Evolutionary conservation across 1,139 yeast genomes (phyloP).

Genomic region (Nakaseomyces bracarensis): DNA sequence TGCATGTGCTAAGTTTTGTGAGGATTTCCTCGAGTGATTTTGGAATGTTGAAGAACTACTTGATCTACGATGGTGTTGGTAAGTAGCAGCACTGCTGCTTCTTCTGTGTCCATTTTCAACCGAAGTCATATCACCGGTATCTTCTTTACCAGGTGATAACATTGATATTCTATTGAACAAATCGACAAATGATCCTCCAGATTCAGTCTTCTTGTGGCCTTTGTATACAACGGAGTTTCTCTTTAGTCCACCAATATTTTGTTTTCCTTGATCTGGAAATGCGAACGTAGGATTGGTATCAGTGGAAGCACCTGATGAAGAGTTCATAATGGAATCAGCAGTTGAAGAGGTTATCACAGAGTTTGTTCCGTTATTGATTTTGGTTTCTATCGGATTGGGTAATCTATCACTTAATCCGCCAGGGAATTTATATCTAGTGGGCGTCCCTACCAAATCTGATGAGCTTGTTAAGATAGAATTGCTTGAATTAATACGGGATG

Average conservation of each 20-base stretch:
- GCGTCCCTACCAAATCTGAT: neutral
- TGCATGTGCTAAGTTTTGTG: conserved; percentile 8
- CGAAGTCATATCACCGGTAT: conserved; percentile 3
- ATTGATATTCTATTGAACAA: conserved; percentile 28
- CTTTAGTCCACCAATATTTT: conserved; percentile 4
- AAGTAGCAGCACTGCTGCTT: conserved; percentile 2
- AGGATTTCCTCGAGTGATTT: conserved; percentile 12
- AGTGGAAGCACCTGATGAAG: neutral
- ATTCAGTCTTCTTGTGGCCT: conserved; percentile 23
- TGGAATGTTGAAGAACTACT: conserved; percentile 2
- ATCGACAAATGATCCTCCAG: conserved; percentile 31
- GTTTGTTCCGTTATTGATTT: neutral
- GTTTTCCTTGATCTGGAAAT: neutral
- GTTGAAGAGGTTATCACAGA: neutral
- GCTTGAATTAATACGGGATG: conserved; percentile 1
- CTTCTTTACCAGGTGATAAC: conserved; percentile 19
- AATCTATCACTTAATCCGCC: neutral
- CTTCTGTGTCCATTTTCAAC: conserved; percentile 5
- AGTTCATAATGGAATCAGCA: neutral
- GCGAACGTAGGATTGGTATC: conserved; percentile 1
- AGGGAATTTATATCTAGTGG: conserved; percentile 4
- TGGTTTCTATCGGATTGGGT: neutral
- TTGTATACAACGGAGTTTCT: conserved; percentile 12
- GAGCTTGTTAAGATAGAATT: conserved; percentile 5
- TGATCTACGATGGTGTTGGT: conserved; percentile 2